These are phyloP conservation scores for Debaryomyces subglobosus DNA, from an alignment of 1,139 yeast species.

Conservation along the genomic window DNA sequence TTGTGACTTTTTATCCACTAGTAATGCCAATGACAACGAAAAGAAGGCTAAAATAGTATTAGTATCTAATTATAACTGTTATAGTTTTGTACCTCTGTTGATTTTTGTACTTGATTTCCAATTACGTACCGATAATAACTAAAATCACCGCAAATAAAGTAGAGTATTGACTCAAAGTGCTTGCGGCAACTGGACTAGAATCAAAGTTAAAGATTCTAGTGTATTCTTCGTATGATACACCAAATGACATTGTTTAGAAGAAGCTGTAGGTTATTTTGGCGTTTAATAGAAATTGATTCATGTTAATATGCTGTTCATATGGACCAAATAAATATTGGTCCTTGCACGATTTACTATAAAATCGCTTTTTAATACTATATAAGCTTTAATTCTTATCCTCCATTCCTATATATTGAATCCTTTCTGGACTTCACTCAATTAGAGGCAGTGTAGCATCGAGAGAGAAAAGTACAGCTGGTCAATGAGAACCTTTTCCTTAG, in stretches of 20 bases:
- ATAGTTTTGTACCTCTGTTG: not conserved
- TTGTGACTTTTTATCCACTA: constrained; percentile 39
- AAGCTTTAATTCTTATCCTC: too few relatives aligned
- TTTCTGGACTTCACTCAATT: too few relatives aligned
- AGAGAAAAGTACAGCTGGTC: constrained; percentile 51
- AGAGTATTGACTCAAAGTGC: constrained; percentile 11
- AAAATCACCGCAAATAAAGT: constrained; percentile 13
- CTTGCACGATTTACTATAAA: not conserved
- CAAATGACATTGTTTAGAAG: constrained; percentile 23
- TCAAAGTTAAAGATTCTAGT: constrained; percentile 24
- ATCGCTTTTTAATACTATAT: too few relatives aligned
- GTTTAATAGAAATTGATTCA: not conserved
- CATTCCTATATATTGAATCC: too few relatives aligned
- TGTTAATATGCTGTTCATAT: constrained; percentile 1
- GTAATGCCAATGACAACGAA: constrained; percentile 39
- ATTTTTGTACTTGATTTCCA: not conserved
- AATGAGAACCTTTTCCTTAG: constrained; percentile 65
- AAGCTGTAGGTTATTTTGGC: not conserved
- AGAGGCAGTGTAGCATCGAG: too few relatives aligned
- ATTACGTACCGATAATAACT: constrained; percentile 14
- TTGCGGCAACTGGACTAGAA: constrained; percentile 30
- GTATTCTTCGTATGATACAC: constrained; percentile 37
- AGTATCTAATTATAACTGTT: constrained; percentile 15
- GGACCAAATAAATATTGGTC: not conserved
- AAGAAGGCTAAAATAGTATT: constrained; percentile 34